Base-by-base conservation (phyloP, 2,329 filamentous ascomycete species). In the Neonectria punicea region DNA sequence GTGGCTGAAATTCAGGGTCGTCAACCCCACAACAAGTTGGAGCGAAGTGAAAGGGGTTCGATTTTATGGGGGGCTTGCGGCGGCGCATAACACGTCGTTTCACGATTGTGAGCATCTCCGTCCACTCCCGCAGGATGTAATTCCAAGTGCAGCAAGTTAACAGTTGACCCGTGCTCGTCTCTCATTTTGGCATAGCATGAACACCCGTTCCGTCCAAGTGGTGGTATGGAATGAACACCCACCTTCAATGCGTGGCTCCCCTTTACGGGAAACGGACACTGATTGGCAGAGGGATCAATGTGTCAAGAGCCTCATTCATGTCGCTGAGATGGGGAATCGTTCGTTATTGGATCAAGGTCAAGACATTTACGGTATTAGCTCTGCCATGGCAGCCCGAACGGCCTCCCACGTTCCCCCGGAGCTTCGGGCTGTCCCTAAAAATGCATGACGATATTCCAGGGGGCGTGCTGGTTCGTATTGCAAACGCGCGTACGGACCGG, bases 1-100 rank as follows among this genome's bases (percentile, higher is more conserved):
- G 72, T 73, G 71, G 71, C 71, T 70, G 36, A 54, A 63, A 60
- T 65, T 34, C 68, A 73, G 72, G 72, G 72, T 74, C 66, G 59
- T 67, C 53, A 65, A 65, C 68, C 64, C 68, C 71, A 70, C 59
- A 70, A 67, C 58, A 58, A 58, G 63, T 20, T 43, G n/a, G 39
- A 43, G 39, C 18, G 39, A 51, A 43, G 61, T 53, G 66, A 36
- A 68, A 68, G 67, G 71, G 71, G 68, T 60, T 66, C 25, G 58
- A 65, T 67, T 61, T n/a, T n/a, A n/a, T n/a, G 47, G 5, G 66
- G 66, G 68, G 71, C 62, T 60, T 68, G 53, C 63, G 57, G 64
- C 28, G 64, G 69, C 69, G 65, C 70, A 60, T 69, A 66, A 36
- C 56, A 44, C 32, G 22, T n/a, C 47, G 58, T 65, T 62, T 59